Percentiles rank a stretch among this genome's conserved stretches.
These are phyloP conservation scores for Fagopyrum homotropicum DNA, from an alignment of 148 eudicot species.

Conservation along the genomic window DNA sequence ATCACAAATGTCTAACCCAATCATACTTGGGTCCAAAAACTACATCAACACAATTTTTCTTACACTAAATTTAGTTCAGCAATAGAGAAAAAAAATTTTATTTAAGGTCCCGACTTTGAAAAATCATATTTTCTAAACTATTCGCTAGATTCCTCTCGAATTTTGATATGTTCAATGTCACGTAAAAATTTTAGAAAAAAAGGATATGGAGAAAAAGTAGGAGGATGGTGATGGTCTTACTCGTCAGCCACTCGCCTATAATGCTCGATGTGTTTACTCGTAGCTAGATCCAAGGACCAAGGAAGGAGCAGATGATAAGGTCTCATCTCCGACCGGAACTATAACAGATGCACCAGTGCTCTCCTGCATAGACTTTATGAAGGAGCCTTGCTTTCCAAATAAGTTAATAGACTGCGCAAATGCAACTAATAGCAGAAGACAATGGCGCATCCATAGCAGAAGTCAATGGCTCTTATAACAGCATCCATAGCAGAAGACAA, in stretches of 20 bases:
- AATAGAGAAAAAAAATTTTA: no score
- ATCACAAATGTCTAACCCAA: no score
- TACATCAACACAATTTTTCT: no score
- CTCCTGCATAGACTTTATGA: conserved; percentile 54
- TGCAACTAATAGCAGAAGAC: conserved; percentile 38
- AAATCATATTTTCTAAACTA: no score
- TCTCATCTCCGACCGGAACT: conserved; percentile 58
- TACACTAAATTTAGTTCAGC: no score
- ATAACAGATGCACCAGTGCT: conserved; percentile 64
- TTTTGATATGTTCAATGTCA: no score
- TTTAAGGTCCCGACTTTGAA: no score
- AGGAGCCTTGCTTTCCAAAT: conserved; percentile 41
- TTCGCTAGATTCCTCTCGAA: no score
- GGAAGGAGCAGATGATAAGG: conserved; percentile 50
- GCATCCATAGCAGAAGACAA: conserved; percentile 47
- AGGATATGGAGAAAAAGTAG: conserved; percentile 28
- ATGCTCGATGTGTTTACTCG: no score
- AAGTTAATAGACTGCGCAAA: conserved; percentile 31
- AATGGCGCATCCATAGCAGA: conserved; percentile 38
- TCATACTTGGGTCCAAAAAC: no score
- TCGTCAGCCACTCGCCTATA: conserved; percentile 66
- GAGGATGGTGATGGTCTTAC: conserved; percentile 12
- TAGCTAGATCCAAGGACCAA: no score
- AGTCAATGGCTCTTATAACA: conserved; percentile 29
- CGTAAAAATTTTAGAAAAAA: not conserved